Evolutionary conservation across 2,329 filamentous ascomycete genomes (phyloP), one percentile per base, ranked within the genome.

Genomic region (Fusarium sp.): DNA sequence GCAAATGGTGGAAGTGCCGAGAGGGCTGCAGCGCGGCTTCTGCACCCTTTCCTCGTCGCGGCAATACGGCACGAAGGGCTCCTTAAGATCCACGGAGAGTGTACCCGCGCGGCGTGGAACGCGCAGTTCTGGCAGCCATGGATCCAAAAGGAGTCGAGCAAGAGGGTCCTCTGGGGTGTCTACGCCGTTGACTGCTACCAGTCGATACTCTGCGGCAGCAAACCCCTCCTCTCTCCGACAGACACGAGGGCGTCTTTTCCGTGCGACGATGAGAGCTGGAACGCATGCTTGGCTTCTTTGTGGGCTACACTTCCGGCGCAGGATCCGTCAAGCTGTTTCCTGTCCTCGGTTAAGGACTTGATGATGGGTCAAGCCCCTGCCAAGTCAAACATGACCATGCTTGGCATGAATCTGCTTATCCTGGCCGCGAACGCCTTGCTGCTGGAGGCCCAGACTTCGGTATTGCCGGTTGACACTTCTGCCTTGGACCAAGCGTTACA

Each of bases 181-280:
- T 61, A 61, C 39, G 41, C 58, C 13, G 58, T 61, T 10, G 58
- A 61, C 20, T 61, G 58, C 39, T 61, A 45, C 58, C 37, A 45
- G 58, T 45, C 58, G 9, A 61, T 61, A 43, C 37, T 61, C 37
- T 61, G 58, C 27, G 58, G 58, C 16, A 61, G 58, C 24, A 61
- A 61, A 45, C 37, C 58, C 16, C 37, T 61, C 10, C 37, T 61
- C 37, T 61, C 24, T n/a, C 58, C 58, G n/a, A 61, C 58, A 45
- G 58, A 61, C 39, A 61, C 58, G 10, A 45, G 58, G n/a, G 58
- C 37, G 13, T 45, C 37, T 31, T 45, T 61, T 29, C 58, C 58
- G 13, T 61, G 58, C 27, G 37, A 61, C 4, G 22, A 61, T 31
- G 37, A 35, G 24, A 61, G 22, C n/a, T 61, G 58, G 58, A 16